These are phyloP conservation scores for Trametes cinnabarina DNA, from an alignment of 768 basidiomycete species.

Conservation along the genomic window DNA sequence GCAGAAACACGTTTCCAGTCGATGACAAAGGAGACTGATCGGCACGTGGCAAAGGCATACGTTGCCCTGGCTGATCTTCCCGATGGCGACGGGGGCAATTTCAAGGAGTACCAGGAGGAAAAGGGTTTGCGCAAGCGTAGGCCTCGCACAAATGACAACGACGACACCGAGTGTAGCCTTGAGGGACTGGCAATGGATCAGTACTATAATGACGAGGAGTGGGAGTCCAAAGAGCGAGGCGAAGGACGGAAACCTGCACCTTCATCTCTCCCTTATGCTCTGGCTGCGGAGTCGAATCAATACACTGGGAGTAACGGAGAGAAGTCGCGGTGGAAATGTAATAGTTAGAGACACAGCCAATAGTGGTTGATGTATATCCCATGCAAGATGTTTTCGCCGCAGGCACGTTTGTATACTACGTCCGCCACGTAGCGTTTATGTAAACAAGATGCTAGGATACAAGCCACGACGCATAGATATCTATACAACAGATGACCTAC, in stretches of 20 bases:
- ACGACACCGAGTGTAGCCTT: conserved; percentile 20
- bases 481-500: background rate
- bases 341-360: background rate
- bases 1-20: conserved; percentile 61
- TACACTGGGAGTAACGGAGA: background rate
- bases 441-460: background rate
- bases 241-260: conserved; percentile 29
- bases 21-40: conserved; percentile 68
- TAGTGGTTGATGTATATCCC: no score
- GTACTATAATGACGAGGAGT: conserved; percentile 69
- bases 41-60: conserved; percentile 65
- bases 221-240: conserved; percentile 48
- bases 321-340: conserved; percentile 20
- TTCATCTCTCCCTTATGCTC: conserved; percentile 23
- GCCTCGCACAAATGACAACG: background rate
- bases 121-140: conserved; percentile 13
- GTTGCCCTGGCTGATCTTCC: conserved; percentile 57
- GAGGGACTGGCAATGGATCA: conserved; percentile 53
- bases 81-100: conserved; percentile 17
- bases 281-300: background rate
- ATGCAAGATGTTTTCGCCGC: no score
- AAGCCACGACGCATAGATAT: background rate
- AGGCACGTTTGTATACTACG: no score
- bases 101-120: conserved; percentile 1
- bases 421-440: background rate